Evolutionary conservation across 768 basidiomycete genomes (phyloP).

Genomic region (Lentinula aciculospora): DNA sequence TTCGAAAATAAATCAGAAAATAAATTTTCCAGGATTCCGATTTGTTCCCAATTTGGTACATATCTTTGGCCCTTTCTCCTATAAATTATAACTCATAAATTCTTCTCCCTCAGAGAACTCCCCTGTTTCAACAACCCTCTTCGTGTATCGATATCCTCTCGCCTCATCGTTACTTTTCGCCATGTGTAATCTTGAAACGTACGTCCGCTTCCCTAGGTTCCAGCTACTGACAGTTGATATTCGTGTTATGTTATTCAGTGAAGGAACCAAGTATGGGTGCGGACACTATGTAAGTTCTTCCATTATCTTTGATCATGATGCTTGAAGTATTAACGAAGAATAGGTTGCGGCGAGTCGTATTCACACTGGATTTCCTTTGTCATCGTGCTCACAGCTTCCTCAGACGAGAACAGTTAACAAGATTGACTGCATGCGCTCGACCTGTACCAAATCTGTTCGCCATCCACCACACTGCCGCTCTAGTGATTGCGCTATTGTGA

Average conservation of each 20-base stretch:
- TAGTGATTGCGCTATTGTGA: constrained; percentile 35
- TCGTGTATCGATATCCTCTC: background rate
- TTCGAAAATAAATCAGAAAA: background rate
- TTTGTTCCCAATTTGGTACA: background rate
- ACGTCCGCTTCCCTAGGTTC: constrained; percentile 16
- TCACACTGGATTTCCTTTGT: background rate
- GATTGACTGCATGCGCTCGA: constrained; percentile 26
- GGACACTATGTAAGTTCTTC: constrained; percentile 53
- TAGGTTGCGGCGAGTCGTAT: constrained; percentile 13
- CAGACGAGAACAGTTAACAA: constrained; percentile 28
- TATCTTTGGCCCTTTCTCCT: background rate
- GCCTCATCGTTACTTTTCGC: background rate
- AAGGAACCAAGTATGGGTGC: constrained; percentile 72
- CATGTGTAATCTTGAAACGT: constrained; percentile 61
- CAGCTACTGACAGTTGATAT: constrained; percentile 13
- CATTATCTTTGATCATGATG: background rate
- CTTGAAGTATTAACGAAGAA: background rate
- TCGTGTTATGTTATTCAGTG: constrained; percentile 34
- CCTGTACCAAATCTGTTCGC: constrained; percentile 32
- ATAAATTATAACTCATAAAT: background rate
- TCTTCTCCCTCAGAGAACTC: background rate
- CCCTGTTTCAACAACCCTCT: background rate
- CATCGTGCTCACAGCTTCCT: background rate
- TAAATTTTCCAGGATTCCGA: background rate
- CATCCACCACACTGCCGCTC: constrained; percentile 36